Evolutionary conservation across 306 rosid genomes (phyloP), one percentile per base, ranked within the genome.

Genomic region (Pueraria montana): DNA sequence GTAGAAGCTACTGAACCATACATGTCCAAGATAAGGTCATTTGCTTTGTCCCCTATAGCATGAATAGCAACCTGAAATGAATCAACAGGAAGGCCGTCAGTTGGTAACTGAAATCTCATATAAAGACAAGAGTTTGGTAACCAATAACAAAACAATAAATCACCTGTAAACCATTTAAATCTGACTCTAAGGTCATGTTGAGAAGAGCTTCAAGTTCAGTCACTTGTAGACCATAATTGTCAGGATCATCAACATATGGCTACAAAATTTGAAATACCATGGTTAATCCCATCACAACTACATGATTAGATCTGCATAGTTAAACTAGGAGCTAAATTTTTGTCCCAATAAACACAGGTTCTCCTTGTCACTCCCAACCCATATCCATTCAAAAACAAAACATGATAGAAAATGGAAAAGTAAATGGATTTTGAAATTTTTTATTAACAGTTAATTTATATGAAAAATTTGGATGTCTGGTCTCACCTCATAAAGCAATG

Each of bases 21-120:
- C 76, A 89, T 77, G 82, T 91, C 91, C 68, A 94, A 91, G 82
- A 94, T 84, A 85, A 91, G 80, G 84, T 92, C 97, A 77, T 94
- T 94, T 84, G 92, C 96, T 83, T 20, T 90, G 86, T 94, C 97
- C 75, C 97, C 98, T 30, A 92, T 89, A 58, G 98, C 98, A 88
- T 94, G 98, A 84, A 92, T 91, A 43, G 98, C 97, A 90, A 90
- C 93, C 98, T 92, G 90, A 80, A 87, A 78, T 49, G 72, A 74
- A 77, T 6, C 65, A 77, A 85, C 71, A 78, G 66, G 10, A 65
- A 67, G 71, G 21, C 82, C 72, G 8, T 34, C 55, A 68, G 55
- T 59, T 64, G 63, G 32, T 50, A 65, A 80, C 80, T 70, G 64
- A 78, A 21, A 38, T n/a, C 72, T 68, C 5, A 76, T 55, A 78